phyloP scores from a whole-genome alignment of 2,329 filamentous ascomycete species.

The Neopestalotiopsis sp. region DNA sequence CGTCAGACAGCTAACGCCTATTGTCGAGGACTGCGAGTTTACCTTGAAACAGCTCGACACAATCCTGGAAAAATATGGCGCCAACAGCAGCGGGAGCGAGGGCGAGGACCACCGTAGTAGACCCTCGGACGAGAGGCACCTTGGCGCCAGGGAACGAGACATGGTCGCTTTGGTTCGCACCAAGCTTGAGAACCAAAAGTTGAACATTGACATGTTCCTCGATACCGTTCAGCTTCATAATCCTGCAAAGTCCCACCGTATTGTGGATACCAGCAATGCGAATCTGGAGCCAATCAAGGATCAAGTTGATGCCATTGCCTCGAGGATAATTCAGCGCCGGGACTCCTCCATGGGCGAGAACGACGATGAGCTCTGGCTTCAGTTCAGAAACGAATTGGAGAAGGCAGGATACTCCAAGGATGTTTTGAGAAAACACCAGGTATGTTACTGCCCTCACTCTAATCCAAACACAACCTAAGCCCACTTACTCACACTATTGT shows the following conservation, averaged over 20 bases:
- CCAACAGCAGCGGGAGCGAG: constrained; percentile 26
- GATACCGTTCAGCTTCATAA: constrained; percentile 62
- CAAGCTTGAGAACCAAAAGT: constrained; percentile 58
- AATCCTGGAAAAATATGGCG: constrained; percentile 54
- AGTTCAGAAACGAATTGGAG: constrained; percentile 63
- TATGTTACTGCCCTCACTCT: constrained; percentile 38
- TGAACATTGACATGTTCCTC: constrained; percentile 60
- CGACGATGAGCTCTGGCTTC: constrained; percentile 61
- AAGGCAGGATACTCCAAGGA: constrained; percentile 63
- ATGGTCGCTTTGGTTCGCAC: constrained; percentile 48
- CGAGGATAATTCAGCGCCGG: constrained; percentile 52
- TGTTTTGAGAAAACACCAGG: constrained; percentile 63
- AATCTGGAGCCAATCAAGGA: constrained; percentile 62
- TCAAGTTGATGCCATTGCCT: constrained; percentile 64
- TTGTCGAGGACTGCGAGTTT: constrained; percentile 61
- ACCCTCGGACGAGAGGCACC: constrained; percentile 28
- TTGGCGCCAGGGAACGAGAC: constrained; percentile 43
- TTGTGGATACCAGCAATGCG: constrained; percentile 43
- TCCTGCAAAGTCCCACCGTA: constrained; percentile 44
- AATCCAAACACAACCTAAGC: constrained; percentile 11
- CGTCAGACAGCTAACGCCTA: constrained; percentile 53
- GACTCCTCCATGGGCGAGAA: constrained; percentile 44
- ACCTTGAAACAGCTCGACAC: constrained; percentile 60
- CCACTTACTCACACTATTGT: constrained; percentile 25
- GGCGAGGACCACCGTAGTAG: constrained; percentile 27